phyloP scores from a whole-genome alignment of 2,329 filamentous ascomycete genomes.

The Cadophora gregata region DNA sequence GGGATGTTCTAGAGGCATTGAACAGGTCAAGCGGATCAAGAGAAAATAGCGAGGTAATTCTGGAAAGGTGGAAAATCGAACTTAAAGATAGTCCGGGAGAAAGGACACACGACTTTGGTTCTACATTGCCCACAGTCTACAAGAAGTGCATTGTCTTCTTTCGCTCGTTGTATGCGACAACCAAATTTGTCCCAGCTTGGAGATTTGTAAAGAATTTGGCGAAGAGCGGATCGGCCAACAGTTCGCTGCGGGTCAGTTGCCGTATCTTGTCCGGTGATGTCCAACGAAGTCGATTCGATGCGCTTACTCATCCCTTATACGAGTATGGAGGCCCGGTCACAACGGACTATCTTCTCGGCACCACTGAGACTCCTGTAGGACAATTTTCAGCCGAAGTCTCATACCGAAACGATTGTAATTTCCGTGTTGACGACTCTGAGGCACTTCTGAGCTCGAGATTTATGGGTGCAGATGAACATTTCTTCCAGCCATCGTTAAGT shows the following conservation, averaged over 20 bases:
- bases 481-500: constrained; percentile 79
- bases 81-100: constrained; percentile 66
- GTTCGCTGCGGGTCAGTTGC: constrained; percentile 76
- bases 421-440: constrained; percentile 90
- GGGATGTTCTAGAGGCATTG: constrained; percentile 88
- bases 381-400: constrained; percentile 81
- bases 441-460: constrained; percentile 90
- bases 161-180: constrained; percentile 82
- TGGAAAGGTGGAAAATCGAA: constrained; percentile 91
- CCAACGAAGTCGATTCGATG: constrained; percentile 65
- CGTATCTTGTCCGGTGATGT: constrained; percentile 70
- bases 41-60: constrained; percentile 73
- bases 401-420: constrained; percentile 88
- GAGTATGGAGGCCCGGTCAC: constrained; percentile 67
- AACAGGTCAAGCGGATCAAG: constrained; percentile 63
- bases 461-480: constrained; percentile 87
- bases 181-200: constrained; percentile 84
- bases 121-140: constrained; percentile 83
- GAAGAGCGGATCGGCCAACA: constrained; percentile 68
- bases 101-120: constrained; percentile 61
- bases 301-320: constrained; percentile 73
- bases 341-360: constrained; percentile 80
- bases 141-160: constrained; percentile 98
- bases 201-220: constrained; percentile 76
- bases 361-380: constrained; percentile 86